These are phyloP conservation scores for Metschnikowia borealis DNA, from an alignment of 805 yeast species.

Conservation along the genomic window DNA sequence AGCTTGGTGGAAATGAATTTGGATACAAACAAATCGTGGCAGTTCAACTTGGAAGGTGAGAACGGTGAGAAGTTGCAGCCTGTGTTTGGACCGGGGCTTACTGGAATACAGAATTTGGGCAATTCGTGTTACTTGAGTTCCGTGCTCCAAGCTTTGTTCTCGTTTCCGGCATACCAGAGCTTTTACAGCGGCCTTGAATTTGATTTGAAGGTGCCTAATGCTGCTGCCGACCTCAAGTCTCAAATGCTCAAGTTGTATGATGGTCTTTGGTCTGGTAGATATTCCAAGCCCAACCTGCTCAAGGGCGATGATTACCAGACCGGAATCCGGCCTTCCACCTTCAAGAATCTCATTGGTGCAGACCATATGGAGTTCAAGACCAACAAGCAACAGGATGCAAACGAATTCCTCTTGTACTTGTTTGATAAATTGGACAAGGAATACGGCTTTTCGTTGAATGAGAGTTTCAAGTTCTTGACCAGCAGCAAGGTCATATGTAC, in stretches of 20 bases:
- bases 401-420: conserved; percentile 75
- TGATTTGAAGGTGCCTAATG: conserved; percentile 36
- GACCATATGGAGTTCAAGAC: conserved; percentile 80
- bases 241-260: conserved; percentile 78
- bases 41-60: conserved; percentile 72
- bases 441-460: conserved; percentile 44
- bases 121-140: conserved; percentile 90
- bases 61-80: conserved; percentile 63
- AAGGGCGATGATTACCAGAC: conserved; percentile 54
- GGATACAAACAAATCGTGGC: conserved; percentile 92
- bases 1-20: conserved; percentile 83
- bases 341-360: conserved; percentile 73
- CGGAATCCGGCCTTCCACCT: conserved; percentile 74
- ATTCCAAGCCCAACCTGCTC: conserved; percentile 52
- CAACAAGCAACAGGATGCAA: conserved; percentile 91
- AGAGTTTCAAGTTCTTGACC: conserved; percentile 58
- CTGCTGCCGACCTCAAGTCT: conserved; percentile 61
- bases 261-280: conserved; percentile 73
- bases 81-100: conserved; percentile 69
- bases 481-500: conserved; percentile 60
- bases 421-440: conserved; percentile 56
- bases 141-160: conserved; percentile 67
- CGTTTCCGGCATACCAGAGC: conserved; percentile 35
- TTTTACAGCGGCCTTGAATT: conserved; percentile 35
- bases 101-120: conserved; percentile 88